Conservation (phyloP, 2,329 filamentous ascomycete species). For the Beauveria caledonica region DNA sequence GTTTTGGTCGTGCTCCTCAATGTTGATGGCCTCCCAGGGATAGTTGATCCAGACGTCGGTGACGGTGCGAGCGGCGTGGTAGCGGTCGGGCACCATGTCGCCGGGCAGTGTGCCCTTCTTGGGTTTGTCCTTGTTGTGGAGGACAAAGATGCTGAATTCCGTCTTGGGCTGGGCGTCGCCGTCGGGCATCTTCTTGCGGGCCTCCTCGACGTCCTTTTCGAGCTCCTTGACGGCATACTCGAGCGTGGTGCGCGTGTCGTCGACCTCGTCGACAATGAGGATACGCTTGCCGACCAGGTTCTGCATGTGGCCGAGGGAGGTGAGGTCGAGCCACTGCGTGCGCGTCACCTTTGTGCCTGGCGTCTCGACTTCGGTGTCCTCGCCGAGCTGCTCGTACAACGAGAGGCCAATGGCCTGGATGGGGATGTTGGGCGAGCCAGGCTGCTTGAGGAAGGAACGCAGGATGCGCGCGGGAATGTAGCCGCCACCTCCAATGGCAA, state of each 20-base stretch:
- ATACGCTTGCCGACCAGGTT: constrained; percentile 87
- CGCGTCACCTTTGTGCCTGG: constrained; percentile 91
- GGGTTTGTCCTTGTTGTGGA: constrained; percentile 96
- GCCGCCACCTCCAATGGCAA: constrained; percentile 94
- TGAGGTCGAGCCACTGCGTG: constrained; percentile 96
- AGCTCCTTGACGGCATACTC: constrained; percentile 91
- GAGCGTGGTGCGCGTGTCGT: constrained; percentile 88
- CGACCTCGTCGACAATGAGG: constrained; percentile 90
- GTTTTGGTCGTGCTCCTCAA: constrained; percentile 73
- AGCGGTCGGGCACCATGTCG: constrained; percentile 69
- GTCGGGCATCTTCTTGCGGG: constrained; percentile 63
- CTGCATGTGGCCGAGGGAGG: constrained; percentile 70
- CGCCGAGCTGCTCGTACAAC: constrained; percentile 79
- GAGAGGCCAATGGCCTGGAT: constrained; percentile 98
- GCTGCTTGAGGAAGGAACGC: constrained; percentile 90
- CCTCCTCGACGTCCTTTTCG: constrained; percentile 85
- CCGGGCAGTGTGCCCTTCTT: constrained; percentile 85
- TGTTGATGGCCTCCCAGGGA: constrained; percentile 93
- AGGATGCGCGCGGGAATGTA: constrained; percentile 96
- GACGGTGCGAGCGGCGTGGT: constrained; percentile 79
- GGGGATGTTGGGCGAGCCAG: constrained; percentile 85
- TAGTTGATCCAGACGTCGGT: constrained; percentile 98
- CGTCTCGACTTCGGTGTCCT: constrained; percentile 50
- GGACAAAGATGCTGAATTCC: constrained; percentile 87
- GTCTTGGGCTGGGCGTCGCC: constrained; percentile 61